Percentiles rank a stretch among this genome's conserved stretches.
phyloP scores from a whole-genome alignment of 345 rosid species.

The Pelargonium nanum region DNA sequence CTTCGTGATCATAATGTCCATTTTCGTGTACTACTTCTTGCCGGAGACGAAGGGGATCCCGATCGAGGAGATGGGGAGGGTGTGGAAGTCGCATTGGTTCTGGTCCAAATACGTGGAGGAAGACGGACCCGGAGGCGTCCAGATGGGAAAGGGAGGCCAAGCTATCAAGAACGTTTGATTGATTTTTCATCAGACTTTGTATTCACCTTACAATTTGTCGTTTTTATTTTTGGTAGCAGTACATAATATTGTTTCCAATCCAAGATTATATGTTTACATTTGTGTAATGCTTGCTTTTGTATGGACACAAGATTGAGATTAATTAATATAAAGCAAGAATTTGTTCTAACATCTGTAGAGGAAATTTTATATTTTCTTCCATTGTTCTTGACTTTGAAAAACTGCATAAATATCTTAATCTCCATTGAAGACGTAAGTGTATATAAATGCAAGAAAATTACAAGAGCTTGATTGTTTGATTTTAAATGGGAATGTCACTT shows the following conservation, averaged over 20 bases:
- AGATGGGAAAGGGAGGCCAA: slow-evolving; percentile 38
- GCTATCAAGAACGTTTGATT: slow-evolving; percentile 22
- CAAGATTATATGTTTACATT: too few relatives aligned
- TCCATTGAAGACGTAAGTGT: too few relatives aligned
- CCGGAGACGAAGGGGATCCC: slow-evolving; percentile 70
- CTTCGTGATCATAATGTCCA: slow-evolving; percentile 50
- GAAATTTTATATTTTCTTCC: too few relatives aligned
- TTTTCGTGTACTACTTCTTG: slow-evolving; percentile 43
- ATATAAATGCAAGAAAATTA: too few relatives aligned
- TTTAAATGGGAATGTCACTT: too few relatives aligned
- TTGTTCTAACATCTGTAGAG: too few relatives aligned
- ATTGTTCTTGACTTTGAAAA: too few relatives aligned
- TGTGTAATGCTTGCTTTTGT: too few relatives aligned
- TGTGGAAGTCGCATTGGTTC: slow-evolving; percentile 58
- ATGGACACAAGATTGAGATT: too few relatives aligned
- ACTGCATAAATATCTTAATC: too few relatives aligned
- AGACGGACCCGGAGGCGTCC: slow-evolving; percentile 19
- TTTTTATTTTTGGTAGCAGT: slow-evolving; percentile 8
- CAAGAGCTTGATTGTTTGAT: too few relatives aligned
- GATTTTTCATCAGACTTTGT: not conserved
- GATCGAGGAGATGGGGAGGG: slow-evolving; percentile 54
- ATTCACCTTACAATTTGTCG: not conserved
- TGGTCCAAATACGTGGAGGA: slow-evolving; percentile 46
- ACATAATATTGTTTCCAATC: slow-evolving; percentile 15
- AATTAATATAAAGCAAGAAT: too few relatives aligned